phyloP scores from a whole-genome alignment of 2,329 filamentous ascomycete species.

The Monilinia vaccinii-corymbosi region DNA sequence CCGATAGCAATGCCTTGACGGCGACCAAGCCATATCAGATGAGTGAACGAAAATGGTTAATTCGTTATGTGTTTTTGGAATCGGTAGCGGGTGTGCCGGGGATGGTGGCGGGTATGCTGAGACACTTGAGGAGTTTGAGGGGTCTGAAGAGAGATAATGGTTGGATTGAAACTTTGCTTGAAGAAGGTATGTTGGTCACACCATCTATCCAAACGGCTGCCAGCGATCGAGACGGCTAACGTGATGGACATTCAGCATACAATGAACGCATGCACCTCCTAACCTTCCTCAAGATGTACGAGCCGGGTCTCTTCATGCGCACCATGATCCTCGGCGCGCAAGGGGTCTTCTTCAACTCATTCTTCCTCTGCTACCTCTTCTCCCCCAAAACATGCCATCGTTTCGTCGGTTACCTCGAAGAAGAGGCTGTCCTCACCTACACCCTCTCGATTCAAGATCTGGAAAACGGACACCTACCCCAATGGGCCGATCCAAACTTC shows the following conservation, averaged over 20 bases:
- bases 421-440: constrained; percentile 95
- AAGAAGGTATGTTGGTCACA: constrained; percentile 35
- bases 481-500: constrained; percentile 64
- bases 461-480: constrained; percentile 72
- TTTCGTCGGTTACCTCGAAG: constrained; percentile 94
- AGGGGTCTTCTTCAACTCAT: constrained; percentile 91
- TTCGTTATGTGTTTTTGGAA: constrained; percentile 87
- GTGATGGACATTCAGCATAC: constrained; percentile 61
- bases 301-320: constrained; percentile 77
- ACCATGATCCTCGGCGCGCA: constrained; percentile 86
- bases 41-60: constrained; percentile 82
- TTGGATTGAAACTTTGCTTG: constrained; percentile 83
- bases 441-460: constrained; percentile 81
- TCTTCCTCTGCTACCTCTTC: constrained; percentile 83
- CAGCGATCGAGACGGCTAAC: constrained; percentile 47
- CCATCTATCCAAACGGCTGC: constrained; percentile 58
- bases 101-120: constrained; percentile 92
- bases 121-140: constrained; percentile 77
- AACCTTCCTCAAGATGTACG: constrained; percentile 85
- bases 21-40: constrained; percentile 54
- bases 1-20: constrained; percentile 36
- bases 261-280: constrained; percentile 92
- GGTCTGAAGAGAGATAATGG: constrained; percentile 88
- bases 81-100: constrained; percentile 91
- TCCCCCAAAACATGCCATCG: constrained; percentile 84